Base-by-base conservation (phyloP, 2,329 filamentous ascomycete species). In the Neurospora sp. region DNA sequence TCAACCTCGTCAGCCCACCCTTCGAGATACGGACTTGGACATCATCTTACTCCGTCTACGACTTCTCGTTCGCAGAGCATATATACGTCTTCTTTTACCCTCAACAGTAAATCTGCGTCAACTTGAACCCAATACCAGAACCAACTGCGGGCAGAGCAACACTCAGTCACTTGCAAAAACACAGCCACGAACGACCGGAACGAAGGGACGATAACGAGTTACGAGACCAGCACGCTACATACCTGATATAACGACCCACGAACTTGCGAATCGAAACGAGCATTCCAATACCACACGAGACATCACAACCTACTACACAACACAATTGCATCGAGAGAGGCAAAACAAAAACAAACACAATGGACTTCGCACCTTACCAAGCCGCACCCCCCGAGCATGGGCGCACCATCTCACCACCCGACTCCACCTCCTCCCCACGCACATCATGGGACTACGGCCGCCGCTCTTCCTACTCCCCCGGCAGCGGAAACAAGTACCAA, bases 291-390 rank as follows among this genome's bases (percentile, higher is more conserved):
- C 28, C 6, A 62, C 52, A 36, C 28, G 28, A 62, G 52, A 10
- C 15, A 33, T 36, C 36, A 1, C 12, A 28, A 8, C 17, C n/a
- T 12, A 38, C 28, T 4, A n/a, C 10, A 10, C 43, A 37, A 67
- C 65, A 36, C 46, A 68, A 66, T 62, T 11, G 43, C 17, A 23
- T 39, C 36, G 2, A 8, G n/a, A 66, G 17, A 39, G 11, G 6
- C n/a, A 39, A 12, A 66, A 19, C 66, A 76, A 52, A 15, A 17
- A 69, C 69, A 52, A 52, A 23, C 66, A 52, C 76, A 69, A 96
- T 96, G 92, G 92, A 97, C 83, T 99, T 98, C 80, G 96, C 96
- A 66, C 96, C 96, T 43, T 99, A 98, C 82, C 96, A 98, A 83
- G 95, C 95, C 80, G 91, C 91, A 67, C 91, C 91, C 17, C 96